Evolutionary conservation across 1,284 basidiomycete genomes (phyloP).

Genomic region (Sparassis latifolia): DNA sequence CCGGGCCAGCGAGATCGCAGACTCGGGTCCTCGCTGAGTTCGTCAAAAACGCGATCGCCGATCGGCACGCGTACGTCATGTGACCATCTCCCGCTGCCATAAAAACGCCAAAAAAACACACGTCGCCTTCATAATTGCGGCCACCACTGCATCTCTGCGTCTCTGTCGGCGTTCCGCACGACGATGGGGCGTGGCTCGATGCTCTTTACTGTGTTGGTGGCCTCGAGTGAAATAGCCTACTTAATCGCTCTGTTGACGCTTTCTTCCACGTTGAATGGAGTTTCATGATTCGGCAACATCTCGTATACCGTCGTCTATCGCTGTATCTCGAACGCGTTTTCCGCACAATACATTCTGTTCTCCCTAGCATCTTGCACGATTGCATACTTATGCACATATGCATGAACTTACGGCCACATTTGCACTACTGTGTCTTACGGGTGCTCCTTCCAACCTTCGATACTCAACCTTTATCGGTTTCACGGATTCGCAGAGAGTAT

Average conservation of each 20-base stretch:
- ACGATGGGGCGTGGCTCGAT: conserved; percentile 37
- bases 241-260: conserved; percentile 76
- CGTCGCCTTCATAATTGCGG: conserved; percentile 23
- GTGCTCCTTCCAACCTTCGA: no score
- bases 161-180: conserved; percentile 53
- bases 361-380: neutral
- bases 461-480: no score
- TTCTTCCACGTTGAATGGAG: conserved; percentile 60
- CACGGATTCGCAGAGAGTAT: no score
- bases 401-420: no score
- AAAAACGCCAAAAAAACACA: conserved; percentile 9
- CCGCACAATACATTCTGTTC: conserved; percentile 1
- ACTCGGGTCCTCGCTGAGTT: neutral
- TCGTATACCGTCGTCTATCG: neutral
- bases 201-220: conserved; percentile 36
- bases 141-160: conserved; percentile 37
- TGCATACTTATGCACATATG: no score
- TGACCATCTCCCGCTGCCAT: no score
- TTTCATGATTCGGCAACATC: conserved; percentile 77
- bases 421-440: no score
- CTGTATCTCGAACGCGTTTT: neutral
- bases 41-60: neutral
- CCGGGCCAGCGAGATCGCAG: neutral
- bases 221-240: conserved; percentile 51
- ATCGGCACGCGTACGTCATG: neutral